Percentiles rank a stretch among this genome's conserved stretches.
Conservation (phyloP, 768 basidiomycete genomes). For the Ramaria rubella region DNA sequence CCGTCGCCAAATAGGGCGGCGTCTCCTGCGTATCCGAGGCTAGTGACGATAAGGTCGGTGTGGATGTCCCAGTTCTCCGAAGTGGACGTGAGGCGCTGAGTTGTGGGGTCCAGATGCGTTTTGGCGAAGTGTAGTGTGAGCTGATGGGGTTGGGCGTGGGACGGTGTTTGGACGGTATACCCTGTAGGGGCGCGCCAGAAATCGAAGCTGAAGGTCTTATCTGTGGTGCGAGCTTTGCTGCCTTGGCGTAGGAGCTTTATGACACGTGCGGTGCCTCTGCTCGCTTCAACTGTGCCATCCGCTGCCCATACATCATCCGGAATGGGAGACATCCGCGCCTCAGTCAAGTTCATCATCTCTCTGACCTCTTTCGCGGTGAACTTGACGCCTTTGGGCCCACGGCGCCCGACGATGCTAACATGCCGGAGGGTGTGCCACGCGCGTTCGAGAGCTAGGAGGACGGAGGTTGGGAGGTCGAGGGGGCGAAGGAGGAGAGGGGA, state of each 20-base stretch:
- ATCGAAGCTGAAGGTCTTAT: constrained; percentile 64
- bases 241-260: constrained; percentile 63
- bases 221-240: constrained; percentile 44
- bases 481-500: constrained; percentile 49
- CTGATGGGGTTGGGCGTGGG: neutral
- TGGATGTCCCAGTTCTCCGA: constrained; percentile 18
- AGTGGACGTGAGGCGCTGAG: neutral
- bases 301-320: constrained; percentile 38
- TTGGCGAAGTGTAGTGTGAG: constrained; percentile 11
- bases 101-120: constrained; percentile 13
- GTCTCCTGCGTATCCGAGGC: constrained; percentile 70
- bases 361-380: constrained; percentile 92
- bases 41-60: constrained; percentile 80
- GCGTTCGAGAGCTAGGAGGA: constrained; percentile 57
- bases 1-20: constrained; percentile 28
- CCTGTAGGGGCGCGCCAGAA: constrained; percentile 71
- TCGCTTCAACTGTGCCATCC: constrained; percentile 27
- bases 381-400: constrained; percentile 83
- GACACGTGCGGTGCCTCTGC: constrained; percentile 49
- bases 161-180: neutral
- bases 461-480: constrained; percentile 74
- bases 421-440: constrained; percentile 52
- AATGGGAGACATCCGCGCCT: constrained; percentile 63
- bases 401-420: constrained; percentile 76
- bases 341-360: constrained; percentile 64